Base-by-base conservation (phyloP, 192 early-diverging fungal genomes). In the Diversispora eburnea region DNA sequence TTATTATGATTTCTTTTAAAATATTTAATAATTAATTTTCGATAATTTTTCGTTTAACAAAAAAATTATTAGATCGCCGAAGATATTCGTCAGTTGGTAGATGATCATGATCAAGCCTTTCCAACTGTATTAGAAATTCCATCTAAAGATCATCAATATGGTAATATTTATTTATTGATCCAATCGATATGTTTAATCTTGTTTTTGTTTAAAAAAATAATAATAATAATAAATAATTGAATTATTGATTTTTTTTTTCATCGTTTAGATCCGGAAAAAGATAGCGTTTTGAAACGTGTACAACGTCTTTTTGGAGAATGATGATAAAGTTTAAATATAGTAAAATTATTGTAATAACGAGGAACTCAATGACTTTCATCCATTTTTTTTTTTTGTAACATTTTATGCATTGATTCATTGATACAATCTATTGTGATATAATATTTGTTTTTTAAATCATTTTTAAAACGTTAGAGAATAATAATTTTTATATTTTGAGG, bases 111-210 rank as follows among this genome's bases (percentile, higher is more conserved):
- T 46, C 89, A 90, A 49, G 95, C 96, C 5, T 99, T 98, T 80
- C 98, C 98, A 4, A 96, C 98, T 7, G 88, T 99, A 19, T 88
- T 99, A 67, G 98, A 99, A 79, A 97, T 99, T 67, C 98, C 98
- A 49, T 97, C 95, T 59, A 99, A 99, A 85, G 96, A 99, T 80
- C 94, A 97, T 76, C 98, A 96, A 47, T 99, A 99, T 81, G 94
- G 96, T 83, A 81, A 49, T 72, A 19, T 48, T 17, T 65, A 4
- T 25, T 8, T 19, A 43, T 58, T 22, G 22, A 49, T 20, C n/a
- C 9, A 6, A 3, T 13, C 15, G 39, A 20, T 39, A 20, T 60
- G 39, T 59, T 39, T 76, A 52, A 33, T 48, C 22, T n/a, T 20
- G 15, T 13, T 56, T 2, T 33, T 33, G 25, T 33, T 33, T 33